These are phyloP conservation scores for Karstenula rhodostoma DNA, from an alignment of 2,329 filamentous ascomycete genomes.

Conservation along the genomic window DNA sequence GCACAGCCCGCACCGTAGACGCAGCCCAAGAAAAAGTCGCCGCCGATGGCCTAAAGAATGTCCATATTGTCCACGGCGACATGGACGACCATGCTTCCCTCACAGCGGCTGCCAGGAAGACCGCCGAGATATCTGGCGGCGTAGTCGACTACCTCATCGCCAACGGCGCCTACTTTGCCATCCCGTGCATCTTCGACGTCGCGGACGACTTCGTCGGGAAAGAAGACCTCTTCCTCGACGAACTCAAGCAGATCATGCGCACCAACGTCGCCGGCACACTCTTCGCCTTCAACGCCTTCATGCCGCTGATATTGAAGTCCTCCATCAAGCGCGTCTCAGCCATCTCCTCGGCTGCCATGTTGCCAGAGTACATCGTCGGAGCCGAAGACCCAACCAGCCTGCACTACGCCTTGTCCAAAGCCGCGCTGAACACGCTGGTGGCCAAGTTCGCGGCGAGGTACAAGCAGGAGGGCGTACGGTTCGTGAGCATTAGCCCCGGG, in stretches of 20 bases:
- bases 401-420: slow-evolving; percentile 52
- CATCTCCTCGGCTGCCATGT: slow-evolving; percentile 49
- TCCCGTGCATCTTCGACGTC: slow-evolving; percentile 19
- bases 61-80: slow-evolving; percentile 51
- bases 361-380: slow-evolving; percentile 38
- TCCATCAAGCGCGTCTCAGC: slow-evolving; percentile 53
- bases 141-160: slow-evolving; percentile 54
- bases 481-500: slow-evolving; percentile 32
- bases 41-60: slow-evolving; percentile 30
- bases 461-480: slow-evolving; percentile 31
- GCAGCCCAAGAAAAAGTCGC: background rate
- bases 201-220: slow-evolving; percentile 27
- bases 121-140: slow-evolving; percentile 43
- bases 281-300: slow-evolving; percentile 49
- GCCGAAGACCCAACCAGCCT: slow-evolving; percentile 32
- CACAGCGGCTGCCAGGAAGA: slow-evolving; percentile 43
- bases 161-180: slow-evolving; percentile 48
- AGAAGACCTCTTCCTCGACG: slow-evolving; percentile 16
- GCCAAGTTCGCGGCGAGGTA: slow-evolving; percentile 53
- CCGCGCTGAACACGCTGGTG: slow-evolving; percentile 51
- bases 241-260: slow-evolving; percentile 26
- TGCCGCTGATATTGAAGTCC: slow-evolving; percentile 52
- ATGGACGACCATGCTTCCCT: slow-evolving; percentile 45
- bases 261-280: slow-evolving; percentile 46
- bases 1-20: slow-evolving; percentile 35